phyloP scores from a whole-genome alignment of 2,329 filamentous ascomycete genomes.

The Lachnum nothofagi region DNA sequence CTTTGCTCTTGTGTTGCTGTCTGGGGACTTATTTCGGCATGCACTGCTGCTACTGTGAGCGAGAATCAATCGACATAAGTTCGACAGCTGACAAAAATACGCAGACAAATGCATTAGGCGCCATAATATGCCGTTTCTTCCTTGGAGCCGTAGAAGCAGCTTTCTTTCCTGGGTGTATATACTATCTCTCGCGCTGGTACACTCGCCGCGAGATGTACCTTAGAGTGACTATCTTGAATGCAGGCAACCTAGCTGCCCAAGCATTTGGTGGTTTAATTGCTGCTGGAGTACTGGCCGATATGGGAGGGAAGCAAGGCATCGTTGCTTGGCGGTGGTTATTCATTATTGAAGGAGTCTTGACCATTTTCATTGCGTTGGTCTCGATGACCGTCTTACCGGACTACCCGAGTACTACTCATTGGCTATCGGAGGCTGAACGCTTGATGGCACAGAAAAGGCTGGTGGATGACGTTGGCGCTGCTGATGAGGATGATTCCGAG shows the following conservation, averaged over 20 bases:
- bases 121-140: slow-evolving; percentile 48
- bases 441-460: slow-evolving; percentile 19
- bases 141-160: slow-evolving; percentile 45
- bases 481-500: too few relatives aligned
- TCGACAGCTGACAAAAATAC: too few relatives aligned
- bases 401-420: too few relatives aligned
- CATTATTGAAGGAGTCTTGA: slow-evolving; percentile 33
- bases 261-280: slow-evolving; percentile 37
- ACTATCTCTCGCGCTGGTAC: slow-evolving; percentile 44
- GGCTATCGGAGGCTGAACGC: too few relatives aligned
- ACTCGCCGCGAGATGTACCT: slow-evolving; percentile 37
- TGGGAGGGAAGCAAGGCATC: slow-evolving; percentile 35
- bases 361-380: slow-evolving; percentile 12
- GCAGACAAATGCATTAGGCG: slow-evolving; percentile 14
- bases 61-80: neutral
- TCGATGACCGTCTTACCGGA: slow-evolving; percentile 42
- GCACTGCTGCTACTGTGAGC: too few relatives aligned
- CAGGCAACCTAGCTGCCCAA: slow-evolving; percentile 34
- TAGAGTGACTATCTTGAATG: slow-evolving; percentile 36
- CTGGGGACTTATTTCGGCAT: too few relatives aligned
- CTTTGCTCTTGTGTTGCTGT: too few relatives aligned
- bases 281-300: slow-evolving; percentile 32
- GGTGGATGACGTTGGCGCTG: too few relatives aligned
- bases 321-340: slow-evolving; percentile 42
- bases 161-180: slow-evolving; percentile 42